A percentile compares a stretch with the other conserved stretches of the same genome.
Evolutionary conservation across 257 asterid genomes (phyloP).

Genomic region (Lycium ferocissimum): DNA sequence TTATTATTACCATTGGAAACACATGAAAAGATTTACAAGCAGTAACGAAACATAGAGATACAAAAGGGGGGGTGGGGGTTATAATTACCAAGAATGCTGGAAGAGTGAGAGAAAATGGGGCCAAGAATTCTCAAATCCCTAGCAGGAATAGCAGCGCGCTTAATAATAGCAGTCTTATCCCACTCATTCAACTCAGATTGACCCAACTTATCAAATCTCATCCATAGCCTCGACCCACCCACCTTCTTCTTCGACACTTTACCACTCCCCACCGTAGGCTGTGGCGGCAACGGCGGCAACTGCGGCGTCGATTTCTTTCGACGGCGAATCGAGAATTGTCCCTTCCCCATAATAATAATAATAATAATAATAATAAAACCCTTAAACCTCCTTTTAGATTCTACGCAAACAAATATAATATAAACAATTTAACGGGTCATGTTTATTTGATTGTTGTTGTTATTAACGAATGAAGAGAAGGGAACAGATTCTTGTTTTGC

Average conservation of each 20-base stretch:
- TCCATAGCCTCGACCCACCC: constrained; percentile 87
- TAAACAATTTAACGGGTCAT: neutral
- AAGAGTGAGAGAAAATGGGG: constrained; percentile 95
- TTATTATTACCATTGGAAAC: neutral
- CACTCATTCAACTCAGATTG: constrained; percentile 93
- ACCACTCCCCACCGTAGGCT: constrained; percentile 37
- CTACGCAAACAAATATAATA: neutral
- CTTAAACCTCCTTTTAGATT: constrained; percentile 22
- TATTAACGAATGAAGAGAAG: constrained; percentile 23
- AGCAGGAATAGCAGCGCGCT: constrained; percentile 84
- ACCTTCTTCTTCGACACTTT: constrained; percentile 72
- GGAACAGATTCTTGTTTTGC: neutral
- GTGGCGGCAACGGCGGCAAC: constrained; percentile 44
- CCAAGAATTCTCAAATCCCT: constrained; percentile 97
- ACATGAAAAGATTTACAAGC: neutral
- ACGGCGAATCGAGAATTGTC: constrained; percentile 59
- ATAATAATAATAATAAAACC: neutral
- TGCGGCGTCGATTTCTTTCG: constrained; percentile 58
- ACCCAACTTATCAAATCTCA: constrained; percentile 89
- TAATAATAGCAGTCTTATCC: constrained; percentile 74
- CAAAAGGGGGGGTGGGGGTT: neutral
- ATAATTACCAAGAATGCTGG: constrained; percentile 80
- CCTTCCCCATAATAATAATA: constrained; percentile 47
- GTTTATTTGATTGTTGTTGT: neutral
- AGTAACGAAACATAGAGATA: neutral